Evolutionary conservation across 371 early-diverging fungal genomes (phyloP).

Genomic region (Rhizopus stolonifer): DNA sequence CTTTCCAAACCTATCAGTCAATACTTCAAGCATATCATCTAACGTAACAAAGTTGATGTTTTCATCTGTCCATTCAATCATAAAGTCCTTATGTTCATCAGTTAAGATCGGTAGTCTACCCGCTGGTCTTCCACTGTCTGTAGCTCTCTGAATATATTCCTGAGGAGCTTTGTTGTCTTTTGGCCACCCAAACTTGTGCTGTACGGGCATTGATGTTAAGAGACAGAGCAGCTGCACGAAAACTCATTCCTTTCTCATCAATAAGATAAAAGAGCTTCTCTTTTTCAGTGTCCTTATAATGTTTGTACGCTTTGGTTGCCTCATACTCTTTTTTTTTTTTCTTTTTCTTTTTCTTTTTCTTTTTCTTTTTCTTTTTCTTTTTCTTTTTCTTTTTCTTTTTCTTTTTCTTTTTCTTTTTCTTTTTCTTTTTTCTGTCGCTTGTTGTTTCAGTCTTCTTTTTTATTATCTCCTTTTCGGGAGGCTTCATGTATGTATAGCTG

Average conservation of each 20-base stretch:
- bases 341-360: not conserved
- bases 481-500: not conserved
- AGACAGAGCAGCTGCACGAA: not conserved
- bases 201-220: constrained; percentile 6
- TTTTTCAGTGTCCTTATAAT: constrained; percentile 3
- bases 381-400: too few relatives aligned
- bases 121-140: too few relatives aligned
- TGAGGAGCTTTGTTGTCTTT: not conserved
- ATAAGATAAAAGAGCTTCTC: not conserved
- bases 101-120: constrained; percentile 5
- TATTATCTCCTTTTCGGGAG: not conserved
- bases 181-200: constrained; percentile 4
- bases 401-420: too few relatives aligned
- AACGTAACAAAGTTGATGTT: not conserved
- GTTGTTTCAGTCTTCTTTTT: too few relatives aligned
- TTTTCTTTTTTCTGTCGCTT: not conserved
- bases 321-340: not conserved
- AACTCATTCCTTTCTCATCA: constrained; percentile 1
- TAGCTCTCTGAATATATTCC: not conserved
- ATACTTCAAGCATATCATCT: constrained; percentile 4
- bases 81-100: constrained; percentile 7
- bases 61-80: constrained; percentile 9
- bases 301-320: not conserved
- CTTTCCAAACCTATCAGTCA: constrained; percentile 4
- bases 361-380: not conserved